Evolutionary conservation across 768 basidiomycete species (phyloP).

Genomic region (Serendipita sp.): DNA sequence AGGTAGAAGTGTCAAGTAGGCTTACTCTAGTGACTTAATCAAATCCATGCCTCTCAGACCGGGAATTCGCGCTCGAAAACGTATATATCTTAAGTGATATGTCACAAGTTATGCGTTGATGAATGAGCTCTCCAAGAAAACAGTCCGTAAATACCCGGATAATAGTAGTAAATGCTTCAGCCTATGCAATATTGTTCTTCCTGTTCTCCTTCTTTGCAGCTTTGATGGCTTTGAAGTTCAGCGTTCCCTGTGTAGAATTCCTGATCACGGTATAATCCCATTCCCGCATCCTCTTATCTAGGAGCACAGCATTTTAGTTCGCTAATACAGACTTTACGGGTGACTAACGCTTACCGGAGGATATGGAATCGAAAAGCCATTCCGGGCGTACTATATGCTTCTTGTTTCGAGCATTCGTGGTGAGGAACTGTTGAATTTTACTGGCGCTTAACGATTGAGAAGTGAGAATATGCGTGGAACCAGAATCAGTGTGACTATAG

Average conservation of each 20-base stretch:
- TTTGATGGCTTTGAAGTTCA: background rate
- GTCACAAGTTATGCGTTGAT: background rate
- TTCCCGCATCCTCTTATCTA: constrained; percentile 45
- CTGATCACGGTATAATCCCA: constrained; percentile 37
- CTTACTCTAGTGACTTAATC: constrained; percentile 46
- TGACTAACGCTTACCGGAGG: background rate
- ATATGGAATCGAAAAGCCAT: constrained; percentile 11
- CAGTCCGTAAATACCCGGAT: background rate
- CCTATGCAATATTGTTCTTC: too few relatives aligned
- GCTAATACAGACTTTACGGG: constrained; percentile 39
- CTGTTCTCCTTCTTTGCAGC: too few relatives aligned
- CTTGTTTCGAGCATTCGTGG: constrained; percentile 30
- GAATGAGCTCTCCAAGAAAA: background rate
- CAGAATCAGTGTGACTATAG: constrained; percentile 35
- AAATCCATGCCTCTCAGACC: background rate
- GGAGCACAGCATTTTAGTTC: constrained; percentile 46
- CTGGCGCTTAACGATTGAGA: constrained; percentile 53
- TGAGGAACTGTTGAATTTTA: constrained; percentile 52
- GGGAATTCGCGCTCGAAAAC: background rate
- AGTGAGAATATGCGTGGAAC: constrained; percentile 65
- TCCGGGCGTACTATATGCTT: constrained; percentile 41
- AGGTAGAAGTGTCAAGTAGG: constrained; percentile 81
- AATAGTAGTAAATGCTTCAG: background rate
- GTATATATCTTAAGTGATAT: too few relatives aligned
- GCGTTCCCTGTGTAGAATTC: constrained; percentile 16